These are phyloP conservation scores for Cytospora schulzeri DNA, from an alignment of 2,329 filamentous ascomycete species.

Conservation along the genomic window DNA sequence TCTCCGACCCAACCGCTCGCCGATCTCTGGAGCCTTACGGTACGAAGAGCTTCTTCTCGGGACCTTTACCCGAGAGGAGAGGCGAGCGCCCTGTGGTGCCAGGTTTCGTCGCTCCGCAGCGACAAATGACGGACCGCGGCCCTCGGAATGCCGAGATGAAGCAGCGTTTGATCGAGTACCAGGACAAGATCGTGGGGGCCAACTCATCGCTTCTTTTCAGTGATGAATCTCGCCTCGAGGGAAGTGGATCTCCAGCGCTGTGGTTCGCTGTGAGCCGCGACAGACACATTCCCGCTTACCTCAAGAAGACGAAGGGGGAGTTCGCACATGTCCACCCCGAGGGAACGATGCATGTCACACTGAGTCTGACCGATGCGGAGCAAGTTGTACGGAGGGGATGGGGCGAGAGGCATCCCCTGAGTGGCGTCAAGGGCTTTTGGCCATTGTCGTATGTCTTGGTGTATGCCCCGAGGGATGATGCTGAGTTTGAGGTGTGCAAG, in stretches of 20 bases:
- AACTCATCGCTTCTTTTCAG: conserved; percentile 37
- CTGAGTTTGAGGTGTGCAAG: conserved; percentile 39
- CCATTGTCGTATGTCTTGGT: conserved; percentile 44
- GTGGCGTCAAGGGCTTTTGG: conserved; percentile 33
- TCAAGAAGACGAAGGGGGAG: conserved; percentile 36
- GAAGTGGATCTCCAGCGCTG: conserved; percentile 31
- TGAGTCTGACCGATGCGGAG: conserved; percentile 43
- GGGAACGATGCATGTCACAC: conserved; percentile 41
- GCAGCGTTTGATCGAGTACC: conserved; percentile 33
- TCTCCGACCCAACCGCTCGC: conserved; percentile 28
- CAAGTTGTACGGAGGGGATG: conserved; percentile 41
- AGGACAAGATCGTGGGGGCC: conserved; percentile 30
- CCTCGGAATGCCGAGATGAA: conserved; percentile 27
- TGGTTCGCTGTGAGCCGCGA: conserved; percentile 35
- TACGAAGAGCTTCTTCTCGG: conserved; percentile 30
- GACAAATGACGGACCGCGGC: conserved; percentile 38
- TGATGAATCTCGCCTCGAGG: conserved; percentile 38
- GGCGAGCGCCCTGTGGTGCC: conserved; percentile 39
- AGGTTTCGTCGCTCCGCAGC: conserved; percentile 41
- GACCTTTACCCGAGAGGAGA: conserved; percentile 28
- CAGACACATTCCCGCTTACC: conserved; percentile 26
- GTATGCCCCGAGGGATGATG: conserved; percentile 43
- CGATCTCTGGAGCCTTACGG: conserved; percentile 33
- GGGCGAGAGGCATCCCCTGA: conserved; percentile 44
- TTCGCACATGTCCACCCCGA: conserved; percentile 44